Evolutionary conservation across 1,139 yeast species (phyloP), one percentile per base, ranked within the genome.

Genomic region (Magnusiomyces suaveolens): DNA sequence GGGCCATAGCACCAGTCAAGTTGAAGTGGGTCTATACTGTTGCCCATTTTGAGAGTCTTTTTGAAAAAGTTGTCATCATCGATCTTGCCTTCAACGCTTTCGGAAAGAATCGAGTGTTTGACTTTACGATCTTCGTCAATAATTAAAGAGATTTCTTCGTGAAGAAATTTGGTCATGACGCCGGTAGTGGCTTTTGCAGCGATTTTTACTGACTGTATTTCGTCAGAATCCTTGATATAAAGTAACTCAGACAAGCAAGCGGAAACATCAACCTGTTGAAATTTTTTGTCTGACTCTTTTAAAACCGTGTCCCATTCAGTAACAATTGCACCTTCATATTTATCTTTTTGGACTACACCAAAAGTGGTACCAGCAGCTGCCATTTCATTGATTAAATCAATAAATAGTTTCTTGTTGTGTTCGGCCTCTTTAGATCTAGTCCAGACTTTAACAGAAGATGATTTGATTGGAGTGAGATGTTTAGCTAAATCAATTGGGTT

Each of bases 1-100:
- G 98, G 97, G 50, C 89, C 82, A 69, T 88, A 89, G 63, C 96
- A 87, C 97, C 97, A 92, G 69, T 92, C 97, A 41, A 92, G 72
- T 60, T 82, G 81, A 59, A 81, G 83, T 2, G 85, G 75, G 64
- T 88, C 96, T 62, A 88, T 85, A 55, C 81, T 90, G 49, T 79
- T 66, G 10, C 82, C 77, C 10, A 81, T 69, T 63, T 84, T 85
- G 61, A 77, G 71, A 50, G 75, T 75, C 58, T 74, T 77, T 61
- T 73, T 63, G 69, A 84, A 80, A 75, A 88, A 86, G 64, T 80
- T 82, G 57, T 77, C 76, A 63, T 82, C 87, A 62, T 89, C 97
- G 61, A 92, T 85, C 67, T 83, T 85, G 65, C 78, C 81, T 67
- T 90, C 96, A 53, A 92, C 76, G 64, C 77, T 80, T 61, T 88